These are phyloP conservation scores for Viridothelium virens DNA, from an alignment of 495 filamentous ascomycete genomes.

Conservation along the genomic window DNA sequence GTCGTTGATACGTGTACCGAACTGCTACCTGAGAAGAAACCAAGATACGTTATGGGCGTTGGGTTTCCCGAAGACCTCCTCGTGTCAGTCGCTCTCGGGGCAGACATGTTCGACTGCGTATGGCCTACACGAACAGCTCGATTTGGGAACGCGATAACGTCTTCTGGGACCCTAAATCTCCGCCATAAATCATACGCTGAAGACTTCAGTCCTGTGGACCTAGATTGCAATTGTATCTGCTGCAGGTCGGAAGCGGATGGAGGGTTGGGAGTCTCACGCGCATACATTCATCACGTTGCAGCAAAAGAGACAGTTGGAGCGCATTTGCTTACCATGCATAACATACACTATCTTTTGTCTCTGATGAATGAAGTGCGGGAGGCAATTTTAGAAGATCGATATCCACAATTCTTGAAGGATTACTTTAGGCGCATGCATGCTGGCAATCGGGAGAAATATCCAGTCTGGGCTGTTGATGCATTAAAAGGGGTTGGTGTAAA, in stretches of 20 bases:
- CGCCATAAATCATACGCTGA: constrained; percentile 64
- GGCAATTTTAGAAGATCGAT: constrained; percentile 75
- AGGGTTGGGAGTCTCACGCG: constrained; percentile 75
- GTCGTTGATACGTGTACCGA: constrained; percentile 77
- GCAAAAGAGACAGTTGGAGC: constrained; percentile 94
- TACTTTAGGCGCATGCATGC: constrained; percentile 70
- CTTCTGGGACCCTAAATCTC: constrained; percentile 71
- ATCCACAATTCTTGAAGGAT: constrained; percentile 65
- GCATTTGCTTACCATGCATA: constrained; percentile 90
- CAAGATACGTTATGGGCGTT: constrained; percentile 97
- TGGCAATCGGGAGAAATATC: constrained; percentile 59
- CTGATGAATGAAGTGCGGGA: constrained; percentile 68
- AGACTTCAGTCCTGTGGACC: constrained; percentile 77
- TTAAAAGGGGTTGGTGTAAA: constrained; percentile 78
- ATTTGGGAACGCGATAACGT: constrained; percentile 88
- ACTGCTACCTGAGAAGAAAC: constrained; percentile 79
- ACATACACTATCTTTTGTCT: constrained; percentile 79
- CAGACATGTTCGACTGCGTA: constrained; percentile 99
- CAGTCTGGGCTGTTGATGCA: constrained; percentile 79
- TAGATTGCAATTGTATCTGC: constrained; percentile 68
- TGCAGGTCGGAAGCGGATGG: constrained; percentile 62
- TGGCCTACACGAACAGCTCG: constrained; percentile 96
- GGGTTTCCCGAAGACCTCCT: constrained; percentile 93
- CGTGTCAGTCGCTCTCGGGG: constrained; percentile 83
- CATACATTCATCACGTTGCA: constrained; percentile 84